Evolutionary conservation across 139 green algal genomes (phyloP).

Genomic region (Parachlorella kessleri): DNA sequence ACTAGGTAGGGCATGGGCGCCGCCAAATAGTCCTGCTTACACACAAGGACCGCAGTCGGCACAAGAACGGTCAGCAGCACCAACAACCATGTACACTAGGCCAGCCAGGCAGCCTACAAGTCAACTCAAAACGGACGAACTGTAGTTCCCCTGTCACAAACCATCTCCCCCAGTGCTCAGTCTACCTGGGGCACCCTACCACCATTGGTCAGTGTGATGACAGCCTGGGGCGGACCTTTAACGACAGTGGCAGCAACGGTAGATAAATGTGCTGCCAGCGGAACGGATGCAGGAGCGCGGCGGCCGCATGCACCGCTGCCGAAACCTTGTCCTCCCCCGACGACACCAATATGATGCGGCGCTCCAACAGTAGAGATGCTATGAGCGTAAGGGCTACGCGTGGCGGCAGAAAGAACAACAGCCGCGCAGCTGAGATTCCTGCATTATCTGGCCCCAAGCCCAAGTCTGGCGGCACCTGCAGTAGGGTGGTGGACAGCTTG

Average conservation of each 20-base stretch:
- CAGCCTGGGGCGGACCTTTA: no score
- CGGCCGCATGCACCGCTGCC: conserved; percentile 67
- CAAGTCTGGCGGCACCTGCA: conserved; percentile 67
- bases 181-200: no score
- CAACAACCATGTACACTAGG: no score
- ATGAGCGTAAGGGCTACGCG: conserved; percentile 61
- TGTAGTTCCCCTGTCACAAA: no score
- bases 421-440: conserved; percentile 65
- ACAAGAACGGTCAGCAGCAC: no score
- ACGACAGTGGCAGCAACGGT: conserved; percentile 65
- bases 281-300: conserved; percentile 79
- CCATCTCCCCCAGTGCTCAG: no score
- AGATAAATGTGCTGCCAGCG: conserved; percentile 85
- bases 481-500: no score
- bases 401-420: conserved; percentile 73
- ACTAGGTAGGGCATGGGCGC: conserved; percentile 87
- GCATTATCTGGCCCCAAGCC: conserved; percentile 61
- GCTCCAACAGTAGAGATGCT: conserved; percentile 74
- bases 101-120: no score
- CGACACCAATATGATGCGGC: conserved; percentile 72
- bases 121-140: no score
- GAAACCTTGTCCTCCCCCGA: conserved; percentile 63
- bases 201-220: no score
- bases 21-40: conserved; percentile 74
- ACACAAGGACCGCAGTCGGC: no score